phyloP scores from a whole-genome alignment of 192 early-diverging fungal genomes.

The Entophlyctis helioformis region DNA sequence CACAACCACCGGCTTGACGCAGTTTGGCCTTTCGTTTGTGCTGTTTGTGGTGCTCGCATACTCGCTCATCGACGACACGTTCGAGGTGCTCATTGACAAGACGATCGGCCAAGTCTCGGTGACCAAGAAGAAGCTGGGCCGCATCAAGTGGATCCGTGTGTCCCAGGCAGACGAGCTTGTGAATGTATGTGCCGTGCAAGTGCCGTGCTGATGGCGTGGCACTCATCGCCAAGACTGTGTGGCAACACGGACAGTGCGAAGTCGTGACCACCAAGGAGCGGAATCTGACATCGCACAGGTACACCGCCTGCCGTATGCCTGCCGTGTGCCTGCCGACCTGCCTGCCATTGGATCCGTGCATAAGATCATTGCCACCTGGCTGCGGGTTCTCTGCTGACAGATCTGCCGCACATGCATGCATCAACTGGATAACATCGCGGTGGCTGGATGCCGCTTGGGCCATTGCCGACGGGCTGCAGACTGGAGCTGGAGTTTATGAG shows the following conservation, averaged over 20 bases:
- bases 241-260: not conserved
- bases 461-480: not conserved
- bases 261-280: too few relatives aligned
- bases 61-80: slow-evolving; percentile 12
- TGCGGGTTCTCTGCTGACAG: not conserved
- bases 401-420: too few relatives aligned
- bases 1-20: not conserved
- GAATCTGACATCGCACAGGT: too few relatives aligned
- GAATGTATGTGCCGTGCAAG: not conserved
- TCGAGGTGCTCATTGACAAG: slow-evolving; percentile 12
- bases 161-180: slow-evolving; percentile 10
- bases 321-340: too few relatives aligned
- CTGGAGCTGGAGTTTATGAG: slow-evolving; percentile 20
- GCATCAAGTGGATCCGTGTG: slow-evolving; percentile 5
- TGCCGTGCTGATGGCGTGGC: not conserved
- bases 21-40: not conserved
- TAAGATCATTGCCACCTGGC: not conserved
- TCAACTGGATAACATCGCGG: not conserved
- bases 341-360: not conserved
- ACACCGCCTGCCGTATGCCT: not conserved
- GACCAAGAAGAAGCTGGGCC: slow-evolving; percentile 11
- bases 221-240: not conserved
- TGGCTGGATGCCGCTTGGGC: too few relatives aligned
- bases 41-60: too few relatives aligned
- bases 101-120: slow-evolving; percentile 6